Base-by-base conservation (phyloP, 176 grass and related monocot genomes). In the Zoysia japonica region DNA sequence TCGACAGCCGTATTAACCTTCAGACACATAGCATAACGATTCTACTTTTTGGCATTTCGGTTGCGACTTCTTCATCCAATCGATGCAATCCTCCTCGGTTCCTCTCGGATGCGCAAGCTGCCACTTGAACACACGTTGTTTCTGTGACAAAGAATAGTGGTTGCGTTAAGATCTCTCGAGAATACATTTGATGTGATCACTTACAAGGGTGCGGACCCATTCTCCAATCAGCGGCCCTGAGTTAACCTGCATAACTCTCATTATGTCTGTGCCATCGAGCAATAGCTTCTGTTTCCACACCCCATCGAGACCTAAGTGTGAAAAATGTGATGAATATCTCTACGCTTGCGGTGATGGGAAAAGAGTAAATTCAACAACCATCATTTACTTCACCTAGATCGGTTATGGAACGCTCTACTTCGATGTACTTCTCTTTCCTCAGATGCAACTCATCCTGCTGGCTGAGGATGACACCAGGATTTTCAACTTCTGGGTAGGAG, bases 21-120 rank as follows among this genome's bases (percentile, higher is more conserved):
- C 43, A 45, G 6, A 6, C 43, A 45, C 6, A 45, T 45, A 45
- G 3, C 4, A 6, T 45, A 52, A 52, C 50, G 10, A 40, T 35
- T 89, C 78, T 39, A 91, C 12, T 76, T 97, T 93, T 43, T 86
- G 88, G 5, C 86, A 88, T 84, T 97, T 97, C 3, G 81, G 47
- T 70, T 91, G 88, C 17, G 85, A 88, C 50, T 80, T 85, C 67
- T 87, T 89, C 77, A 93, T 82, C 93, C 91, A 97, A 68, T 86
- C 86, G 17, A 86, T 87, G 61, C 93, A 93, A 16, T 87, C 91
- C 2, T 91, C 93, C 48, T 44, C 17, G 5, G 88, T 97, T 74
- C 74, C 88, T 40, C 82, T 20, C 16, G 93, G 93, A 83, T 93
- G 68, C n/a, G 91, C 90, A 68, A 97, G 91, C 84, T 97, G 93